phyloP scores from a whole-genome alignment of 371 early-diverging fungal genomes.

The Mucor circinelloides region DNA sequence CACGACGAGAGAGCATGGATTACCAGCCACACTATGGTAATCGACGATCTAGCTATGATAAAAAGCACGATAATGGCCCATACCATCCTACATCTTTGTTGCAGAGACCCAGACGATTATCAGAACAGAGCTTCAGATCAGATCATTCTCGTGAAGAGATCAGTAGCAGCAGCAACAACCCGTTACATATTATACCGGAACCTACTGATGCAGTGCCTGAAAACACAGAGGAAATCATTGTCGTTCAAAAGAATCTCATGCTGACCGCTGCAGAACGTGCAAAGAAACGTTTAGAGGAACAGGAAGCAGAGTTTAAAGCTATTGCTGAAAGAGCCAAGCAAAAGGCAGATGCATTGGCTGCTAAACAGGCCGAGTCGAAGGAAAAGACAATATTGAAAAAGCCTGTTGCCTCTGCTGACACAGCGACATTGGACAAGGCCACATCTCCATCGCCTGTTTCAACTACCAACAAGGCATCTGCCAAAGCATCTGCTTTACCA shows the following conservation, averaged over 20 bases:
- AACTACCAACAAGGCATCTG: background rate
- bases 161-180: slow-evolving; percentile 1
- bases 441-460: background rate
- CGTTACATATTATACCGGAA: slow-evolving; percentile 14
- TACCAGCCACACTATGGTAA: background rate
- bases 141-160: slow-evolving; percentile 28
- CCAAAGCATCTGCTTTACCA: background rate
- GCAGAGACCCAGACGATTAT: slow-evolving; percentile 36
- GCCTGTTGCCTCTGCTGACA: background rate
- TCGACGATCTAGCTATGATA: slow-evolving; percentile 19
- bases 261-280: slow-evolving; percentile 52
- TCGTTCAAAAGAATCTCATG: slow-evolving; percentile 47
- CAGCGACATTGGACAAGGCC: background rate
- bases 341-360: slow-evolving; percentile 33
- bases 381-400: background rate
- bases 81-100: slow-evolving; percentile 20
- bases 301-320: slow-evolving; percentile 52
- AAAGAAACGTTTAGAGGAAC: slow-evolving; percentile 48
- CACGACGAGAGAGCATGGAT: slow-evolving; percentile 14
- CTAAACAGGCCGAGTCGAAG: background rate
- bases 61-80: background rate
- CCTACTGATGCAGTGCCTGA: background rate
- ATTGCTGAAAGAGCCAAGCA: slow-evolving; percentile 47
- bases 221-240: slow-evolving; percentile 30
- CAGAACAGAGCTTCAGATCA: slow-evolving; percentile 32